Percentiles rank a stretch among this genome's conserved stretches.
These are phyloP conservation scores for Magnusiomyces tetraspermus DNA, from an alignment of 1,139 yeast genomes.

Conservation along the genomic window DNA sequence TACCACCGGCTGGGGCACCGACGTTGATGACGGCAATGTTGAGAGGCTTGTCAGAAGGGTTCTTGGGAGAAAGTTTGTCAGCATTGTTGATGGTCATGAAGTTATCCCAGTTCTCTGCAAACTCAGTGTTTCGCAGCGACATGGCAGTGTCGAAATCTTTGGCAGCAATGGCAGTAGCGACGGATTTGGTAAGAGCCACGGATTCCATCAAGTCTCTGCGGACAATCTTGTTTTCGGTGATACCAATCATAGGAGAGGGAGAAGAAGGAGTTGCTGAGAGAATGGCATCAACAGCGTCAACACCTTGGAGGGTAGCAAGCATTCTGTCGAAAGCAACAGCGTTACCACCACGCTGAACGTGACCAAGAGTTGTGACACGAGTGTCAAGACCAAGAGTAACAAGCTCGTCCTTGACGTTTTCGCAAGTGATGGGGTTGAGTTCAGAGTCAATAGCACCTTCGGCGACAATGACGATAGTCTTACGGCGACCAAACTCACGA, in stretches of 20 bases:
- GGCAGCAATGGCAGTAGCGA: slow-evolving; percentile 71
- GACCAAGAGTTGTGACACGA: slow-evolving; percentile 90
- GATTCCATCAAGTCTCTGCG: slow-evolving; percentile 83
- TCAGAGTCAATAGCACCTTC: slow-evolving; percentile 92
- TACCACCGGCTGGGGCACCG: slow-evolving; percentile 97
- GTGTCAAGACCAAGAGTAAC: slow-evolving; percentile 84
- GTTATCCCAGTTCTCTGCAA: slow-evolving; percentile 66
- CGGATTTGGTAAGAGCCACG: slow-evolving; percentile 72
- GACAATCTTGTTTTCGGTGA: slow-evolving; percentile 76
- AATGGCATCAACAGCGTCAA: slow-evolving; percentile 92
- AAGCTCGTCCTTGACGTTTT: slow-evolving; percentile 68
- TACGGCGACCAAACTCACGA: slow-evolving; percentile 79
- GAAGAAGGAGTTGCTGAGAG: slow-evolving; percentile 80
- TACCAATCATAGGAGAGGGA: slow-evolving; percentile 92
- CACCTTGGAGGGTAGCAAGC: slow-evolving; percentile 92
- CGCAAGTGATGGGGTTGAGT: slow-evolving; percentile 69
- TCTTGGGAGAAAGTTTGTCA: slow-evolving; percentile 48
- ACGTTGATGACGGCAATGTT: slow-evolving; percentile 77
- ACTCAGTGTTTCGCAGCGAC: slow-evolving; percentile 76
- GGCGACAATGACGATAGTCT: slow-evolving; percentile 91
- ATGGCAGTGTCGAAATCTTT: slow-evolving; percentile 83
- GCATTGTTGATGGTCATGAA: slow-evolving; percentile 60
- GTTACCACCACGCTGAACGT: slow-evolving; percentile 96
- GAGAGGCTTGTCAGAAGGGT: slow-evolving; percentile 38
- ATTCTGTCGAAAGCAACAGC: slow-evolving; percentile 91